These are phyloP conservation scores for Byssochlamys sp. DNA, from an alignment of 2,329 filamentous ascomycete species.

Conservation along the genomic window DNA sequence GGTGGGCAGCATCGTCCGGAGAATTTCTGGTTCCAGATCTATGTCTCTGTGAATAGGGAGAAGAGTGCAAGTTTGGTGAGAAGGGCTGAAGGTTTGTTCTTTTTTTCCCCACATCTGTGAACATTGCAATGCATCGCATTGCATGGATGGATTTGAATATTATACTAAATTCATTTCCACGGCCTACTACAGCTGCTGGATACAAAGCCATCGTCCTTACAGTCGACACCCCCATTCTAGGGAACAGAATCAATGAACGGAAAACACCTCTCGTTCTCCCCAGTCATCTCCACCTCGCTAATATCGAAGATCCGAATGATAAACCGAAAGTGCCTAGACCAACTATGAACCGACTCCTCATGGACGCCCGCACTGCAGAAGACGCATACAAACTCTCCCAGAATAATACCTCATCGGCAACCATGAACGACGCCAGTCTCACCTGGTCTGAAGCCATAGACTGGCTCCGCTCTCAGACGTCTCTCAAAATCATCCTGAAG, in stretches of 20 bases:
- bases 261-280: not conserved
- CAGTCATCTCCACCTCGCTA: not conserved
- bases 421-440: slow-evolving; percentile 6
- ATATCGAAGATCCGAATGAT: not conserved
- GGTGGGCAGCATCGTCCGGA: slow-evolving; percentile 22
- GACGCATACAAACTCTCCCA: not conserved
- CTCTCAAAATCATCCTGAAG: slow-evolving; percentile 17
- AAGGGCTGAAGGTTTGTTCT: slow-evolving; percentile 23
- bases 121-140: no score
- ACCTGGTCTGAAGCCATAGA: slow-evolving; percentile 14
- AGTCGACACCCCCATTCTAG: slow-evolving; percentile 43
- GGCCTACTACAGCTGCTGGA: slow-evolving; percentile 20
- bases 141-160: not conserved
- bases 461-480: slow-evolving; percentile 13
- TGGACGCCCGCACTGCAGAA: not conserved
- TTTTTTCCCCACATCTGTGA: not conserved
- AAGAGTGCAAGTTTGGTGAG: slow-evolving; percentile 29
- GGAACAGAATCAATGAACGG: slow-evolving; percentile 11
- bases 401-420: not conserved
- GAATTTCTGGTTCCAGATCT: slow-evolving; percentile 31
- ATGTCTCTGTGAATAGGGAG: slow-evolving; percentile 39
- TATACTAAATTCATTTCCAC: not conserved
- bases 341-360: not conserved
- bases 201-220: slow-evolving; percentile 45
- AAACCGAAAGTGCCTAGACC: not conserved